Evolutionary conservation across 2,329 filamentous ascomycete species (phyloP), one percentile per base, ranked within the genome.

Genomic region (Curvularia eragrostidis): DNA sequence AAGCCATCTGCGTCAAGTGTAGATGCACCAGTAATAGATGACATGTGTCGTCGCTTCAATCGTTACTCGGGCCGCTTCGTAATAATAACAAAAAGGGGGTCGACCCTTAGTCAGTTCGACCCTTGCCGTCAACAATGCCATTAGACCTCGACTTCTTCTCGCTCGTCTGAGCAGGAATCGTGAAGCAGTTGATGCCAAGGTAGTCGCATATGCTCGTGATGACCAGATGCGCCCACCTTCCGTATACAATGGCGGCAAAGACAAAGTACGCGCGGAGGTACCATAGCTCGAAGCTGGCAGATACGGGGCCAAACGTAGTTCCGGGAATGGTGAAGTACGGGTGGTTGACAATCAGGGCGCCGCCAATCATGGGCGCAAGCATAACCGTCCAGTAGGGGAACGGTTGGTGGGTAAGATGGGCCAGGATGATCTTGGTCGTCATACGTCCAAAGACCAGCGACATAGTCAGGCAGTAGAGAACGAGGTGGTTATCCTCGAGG

Each of bases 341-440:
- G 54, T 97, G 80, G 78, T 98, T 97, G 21, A 86, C 89, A 39
- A 98, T 80, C 1, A 94, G 71, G 6, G 93, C 93, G 52, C 95
- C 95, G 49, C 91, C 90, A 47, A 97, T 84, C 38, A 99, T 87
- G 7, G 95, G 95, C 32, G 86, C 87, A 36, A 98, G 84, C 85
- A 98, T 91, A 48, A 95, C 85, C 10, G 95, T 98, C 93, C 93
- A 98, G 84, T 91, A 96, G 1, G 95, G 95, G 79, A 98, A 99
- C 3, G 94, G 91, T 76, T 98, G 95, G 62, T 87, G 87, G 1
- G 95, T 95, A 50, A 99, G 83, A 77, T 99, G 95, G 2, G 95
- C 94, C 18, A 99, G 87, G 73, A 99, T 99, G 78, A 98, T 98
- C 82, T 98, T 99, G 38, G 95, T 99, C 0, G 95, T 98, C 89